Conservation (phyloP, 2,329 filamentous ascomycete species). For the Fusarium sp. region DNA sequence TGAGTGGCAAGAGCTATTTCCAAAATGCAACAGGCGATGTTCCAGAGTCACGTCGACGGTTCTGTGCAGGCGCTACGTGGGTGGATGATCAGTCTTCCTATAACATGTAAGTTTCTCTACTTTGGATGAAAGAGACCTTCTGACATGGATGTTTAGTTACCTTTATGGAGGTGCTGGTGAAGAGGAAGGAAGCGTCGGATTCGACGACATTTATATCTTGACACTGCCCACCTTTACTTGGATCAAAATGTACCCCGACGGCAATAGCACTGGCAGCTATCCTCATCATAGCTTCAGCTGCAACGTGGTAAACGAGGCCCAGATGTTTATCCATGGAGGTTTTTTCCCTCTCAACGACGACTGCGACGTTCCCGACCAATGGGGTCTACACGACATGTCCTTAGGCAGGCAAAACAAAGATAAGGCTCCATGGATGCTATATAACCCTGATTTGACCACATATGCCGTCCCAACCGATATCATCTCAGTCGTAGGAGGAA, state of each 20-base stretch:
- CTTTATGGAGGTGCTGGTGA: conserved; percentile 70
- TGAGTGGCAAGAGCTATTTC: conserved; percentile 68
- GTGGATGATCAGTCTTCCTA: conserved; percentile 70
- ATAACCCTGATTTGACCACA: conserved; percentile 59
- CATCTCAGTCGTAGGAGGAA: conserved; percentile 62
- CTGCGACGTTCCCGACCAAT: conserved; percentile 64
- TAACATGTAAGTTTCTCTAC: conserved; percentile 65
- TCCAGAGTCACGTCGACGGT: conserved; percentile 64
- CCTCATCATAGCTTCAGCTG: conserved; percentile 68
- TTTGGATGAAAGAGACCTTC: neutral
- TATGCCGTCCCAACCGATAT: conserved; percentile 66
- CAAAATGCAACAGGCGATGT: conserved; percentile 66
- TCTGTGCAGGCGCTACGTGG: conserved; percentile 72
- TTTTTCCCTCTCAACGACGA: conserved; percentile 61
- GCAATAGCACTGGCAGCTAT: conserved; percentile 53
- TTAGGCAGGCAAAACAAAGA: conserved; percentile 62
- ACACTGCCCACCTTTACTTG: conserved; percentile 71
- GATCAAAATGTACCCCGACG: conserved; percentile 65
- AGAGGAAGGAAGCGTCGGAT: conserved; percentile 59
- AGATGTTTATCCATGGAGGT: conserved; percentile 74
- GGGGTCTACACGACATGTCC: conserved; percentile 69
- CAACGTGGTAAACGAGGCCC: conserved; percentile 64
- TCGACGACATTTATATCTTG: conserved; percentile 71
- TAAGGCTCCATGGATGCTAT: conserved; percentile 63
- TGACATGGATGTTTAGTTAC: conserved; percentile 58